These are phyloP conservation scores for Filosporella fistucella DNA, from an alignment of 495 filamentous ascomycete species.

Conservation along the genomic window DNA sequence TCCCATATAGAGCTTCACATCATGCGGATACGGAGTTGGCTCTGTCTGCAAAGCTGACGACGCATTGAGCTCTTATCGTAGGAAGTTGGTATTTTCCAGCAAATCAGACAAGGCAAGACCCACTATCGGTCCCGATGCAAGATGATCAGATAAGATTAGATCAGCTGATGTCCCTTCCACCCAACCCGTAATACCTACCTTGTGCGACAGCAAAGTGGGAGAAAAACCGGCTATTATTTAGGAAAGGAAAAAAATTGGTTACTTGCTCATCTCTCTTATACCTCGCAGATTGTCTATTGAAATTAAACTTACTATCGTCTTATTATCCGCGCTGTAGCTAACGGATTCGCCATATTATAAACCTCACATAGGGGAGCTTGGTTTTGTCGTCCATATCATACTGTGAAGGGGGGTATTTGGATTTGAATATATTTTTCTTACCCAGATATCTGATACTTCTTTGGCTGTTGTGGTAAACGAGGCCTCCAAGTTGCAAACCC, in stretches of 20 bases:
- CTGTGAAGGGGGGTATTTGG: no score
- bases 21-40: neutral
- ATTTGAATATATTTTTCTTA: no score
- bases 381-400: no score
- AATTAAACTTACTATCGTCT: neutral
- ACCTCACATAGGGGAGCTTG: no score
- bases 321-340: neutral
- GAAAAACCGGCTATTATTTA: neutral
- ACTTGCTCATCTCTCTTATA: neutral
- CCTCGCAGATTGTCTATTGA: neutral
- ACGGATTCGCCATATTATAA: no score
- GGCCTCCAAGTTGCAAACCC: no score
- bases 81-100: neutral
- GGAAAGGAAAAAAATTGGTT: neutral
- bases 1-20: neutral
- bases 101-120: neutral
- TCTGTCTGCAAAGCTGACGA: neutral
- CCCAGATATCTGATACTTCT: no score
- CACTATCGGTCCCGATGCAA: neutral
- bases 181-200: neutral
- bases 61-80: neutral
- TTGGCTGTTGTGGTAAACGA: no score
- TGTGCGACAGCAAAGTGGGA: neutral
- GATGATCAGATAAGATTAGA: conserved; percentile 3
- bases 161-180: neutral